Conservation (phyloP, 495 filamentous ascomycete genomes). For the Neurospora sp. region DNA sequence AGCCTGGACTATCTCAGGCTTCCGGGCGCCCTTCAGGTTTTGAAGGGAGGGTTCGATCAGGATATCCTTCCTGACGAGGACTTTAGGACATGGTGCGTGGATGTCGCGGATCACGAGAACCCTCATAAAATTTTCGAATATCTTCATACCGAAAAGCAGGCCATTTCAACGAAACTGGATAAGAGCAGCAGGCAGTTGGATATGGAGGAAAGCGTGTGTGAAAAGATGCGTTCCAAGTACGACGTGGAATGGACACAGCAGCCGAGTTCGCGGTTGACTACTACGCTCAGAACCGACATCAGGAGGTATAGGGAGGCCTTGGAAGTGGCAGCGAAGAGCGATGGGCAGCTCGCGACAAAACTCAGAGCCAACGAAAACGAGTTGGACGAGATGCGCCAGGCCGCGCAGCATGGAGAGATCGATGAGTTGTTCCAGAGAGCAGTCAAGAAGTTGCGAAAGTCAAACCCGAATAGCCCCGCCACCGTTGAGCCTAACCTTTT, state of each 20-base stretch:
- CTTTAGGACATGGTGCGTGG: conserved; percentile 86
- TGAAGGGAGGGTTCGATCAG: conserved; percentile 90
- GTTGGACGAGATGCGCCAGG: conserved; percentile 91
- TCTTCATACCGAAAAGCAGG: conserved; percentile 65
- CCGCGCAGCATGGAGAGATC: conserved; percentile 78
- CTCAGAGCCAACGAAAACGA: conserved; percentile 75
- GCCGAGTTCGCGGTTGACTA: conserved; percentile 79
- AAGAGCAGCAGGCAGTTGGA: conserved; percentile 78
- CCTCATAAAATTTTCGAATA: conserved; percentile 62
- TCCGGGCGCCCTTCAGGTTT: conserved; percentile 76
- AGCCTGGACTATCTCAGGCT: conserved; percentile 90
- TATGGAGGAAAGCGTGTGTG: conserved; percentile 94
- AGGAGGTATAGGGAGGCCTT: conserved; percentile 77
- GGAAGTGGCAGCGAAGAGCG: conserved; percentile 81
- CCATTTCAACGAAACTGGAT: conserved; percentile 61
- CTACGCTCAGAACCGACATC: conserved; percentile 77
- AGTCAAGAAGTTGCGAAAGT: conserved; percentile 51
- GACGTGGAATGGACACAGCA: conserved; percentile 95
- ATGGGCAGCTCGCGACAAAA: conserved; percentile 74
- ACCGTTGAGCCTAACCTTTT: conserved; percentile 64
- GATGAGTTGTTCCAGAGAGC: conserved; percentile 84
- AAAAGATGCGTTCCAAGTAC: conserved; percentile 98
- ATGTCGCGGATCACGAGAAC: conserved; percentile 76
- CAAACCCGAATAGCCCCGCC: conserved; percentile 47
- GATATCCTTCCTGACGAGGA: conserved; percentile 82